Evolutionary conservation across 768 basidiomycete species (phyloP).

Genomic region (Leccinum barrowsii): DNA sequence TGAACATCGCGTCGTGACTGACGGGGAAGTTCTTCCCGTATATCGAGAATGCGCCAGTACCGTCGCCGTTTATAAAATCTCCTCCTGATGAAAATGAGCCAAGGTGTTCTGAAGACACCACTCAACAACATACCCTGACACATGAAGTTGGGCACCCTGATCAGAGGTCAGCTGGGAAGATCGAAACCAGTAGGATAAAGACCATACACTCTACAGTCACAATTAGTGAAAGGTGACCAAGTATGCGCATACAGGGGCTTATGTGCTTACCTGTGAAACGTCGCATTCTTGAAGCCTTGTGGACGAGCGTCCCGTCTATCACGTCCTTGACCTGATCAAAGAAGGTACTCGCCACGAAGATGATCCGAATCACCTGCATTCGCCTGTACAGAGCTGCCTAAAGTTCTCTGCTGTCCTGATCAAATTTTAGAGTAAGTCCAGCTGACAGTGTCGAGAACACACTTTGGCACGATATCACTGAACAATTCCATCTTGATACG

Average conservation of each 20-base stretch:
- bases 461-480: conserved; percentile 95
- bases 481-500: conserved; percentile 97
- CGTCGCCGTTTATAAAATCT: conserved; percentile 92
- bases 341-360: neutral
- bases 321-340: conserved; percentile 15
- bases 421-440: conserved; percentile 2
- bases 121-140: conserved; percentile 62
- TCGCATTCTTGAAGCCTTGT: conserved; percentile 89
- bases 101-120: neutral
- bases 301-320: conserved; percentile 61
- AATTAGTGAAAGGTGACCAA: conserved; percentile 7
- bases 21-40: conserved; percentile 94
- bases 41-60: conserved; percentile 95
- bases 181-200: neutral
- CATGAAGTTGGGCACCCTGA: conserved; percentile 91
- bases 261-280: conserved; percentile 76
- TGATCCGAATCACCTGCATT: conserved; percentile 62
- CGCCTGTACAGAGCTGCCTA: conserved; percentile 95
- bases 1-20: conserved; percentile 16
- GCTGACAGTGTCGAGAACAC: conserved; percentile 20
- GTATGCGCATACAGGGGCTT: neutral
- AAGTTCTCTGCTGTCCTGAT: conserved; percentile 96
- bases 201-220: conserved; percentile 61
- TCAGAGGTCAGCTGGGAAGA: conserved; percentile 5
- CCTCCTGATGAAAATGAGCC: conserved; percentile 53